A percentile compares a stretch with the other conserved stretches of the same genome.
Conservation (phyloP, 1,284 basidiomycete genomes). For the Puccinia sorghi region DNA sequence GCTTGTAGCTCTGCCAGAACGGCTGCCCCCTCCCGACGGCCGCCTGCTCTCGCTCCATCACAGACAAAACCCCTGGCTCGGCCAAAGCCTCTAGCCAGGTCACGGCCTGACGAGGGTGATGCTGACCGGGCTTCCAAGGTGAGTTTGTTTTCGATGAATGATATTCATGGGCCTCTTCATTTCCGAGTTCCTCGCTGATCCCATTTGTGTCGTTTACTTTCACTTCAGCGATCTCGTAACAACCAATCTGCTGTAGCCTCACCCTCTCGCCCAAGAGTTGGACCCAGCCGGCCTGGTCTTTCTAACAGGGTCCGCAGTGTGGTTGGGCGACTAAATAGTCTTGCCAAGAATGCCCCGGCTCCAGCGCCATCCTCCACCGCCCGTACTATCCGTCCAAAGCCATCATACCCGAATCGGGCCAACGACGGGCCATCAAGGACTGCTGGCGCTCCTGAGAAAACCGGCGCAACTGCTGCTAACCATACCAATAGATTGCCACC, state of each 20-base stretch:
- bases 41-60: not conserved
- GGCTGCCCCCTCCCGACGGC: not conserved
- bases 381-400: constrained; percentile 18
- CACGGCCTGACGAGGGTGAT: constrained; percentile 8
- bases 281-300: not conserved
- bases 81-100: constrained; percentile 21
- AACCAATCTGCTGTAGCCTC: constrained; percentile 11
- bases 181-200: not conserved
- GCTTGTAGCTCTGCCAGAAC: not conserved
- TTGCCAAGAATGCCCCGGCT: constrained; percentile 11
- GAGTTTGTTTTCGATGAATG: not conserved
- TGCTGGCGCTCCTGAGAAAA: constrained; percentile 10
- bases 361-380: constrained; percentile 3
- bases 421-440: not conserved
- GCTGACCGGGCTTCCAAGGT: constrained; percentile 42
- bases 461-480: not conserved
- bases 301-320: constrained; percentile 17
- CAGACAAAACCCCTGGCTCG: not conserved
- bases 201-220: not conserved
- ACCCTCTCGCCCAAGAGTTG: constrained; percentile 17
- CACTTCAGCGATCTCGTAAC: constrained; percentile 14
- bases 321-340: constrained; percentile 30
- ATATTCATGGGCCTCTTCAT: not conserved
- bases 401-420: not conserved
- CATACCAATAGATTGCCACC: not conserved